Percentiles rank a stretch among this genome's conserved stretches.
Conservation (phyloP, 2,329 filamentous ascomycete species). For the Fusarium sp. region DNA sequence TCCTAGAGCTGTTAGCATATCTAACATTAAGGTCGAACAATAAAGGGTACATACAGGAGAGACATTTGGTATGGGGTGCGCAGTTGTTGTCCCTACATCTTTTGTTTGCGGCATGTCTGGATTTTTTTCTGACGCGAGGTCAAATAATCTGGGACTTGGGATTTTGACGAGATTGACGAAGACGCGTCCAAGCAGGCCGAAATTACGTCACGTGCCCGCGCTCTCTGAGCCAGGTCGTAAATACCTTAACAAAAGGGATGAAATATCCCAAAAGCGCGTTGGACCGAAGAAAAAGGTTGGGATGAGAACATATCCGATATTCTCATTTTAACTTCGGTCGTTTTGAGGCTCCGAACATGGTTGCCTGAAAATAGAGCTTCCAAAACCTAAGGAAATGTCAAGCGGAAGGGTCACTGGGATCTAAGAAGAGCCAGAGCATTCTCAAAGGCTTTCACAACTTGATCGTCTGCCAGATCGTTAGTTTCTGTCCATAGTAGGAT, state of each 20-base stretch:
- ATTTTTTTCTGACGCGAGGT: slow-evolving; percentile 16
- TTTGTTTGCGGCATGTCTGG: slow-evolving; percentile 43
- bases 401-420: slow-evolving; percentile 49
- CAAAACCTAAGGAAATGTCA: background rate
- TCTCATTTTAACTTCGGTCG: background rate
- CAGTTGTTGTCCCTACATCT: slow-evolving; percentile 23
- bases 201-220: slow-evolving; percentile 44
- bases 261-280: background rate
- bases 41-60: slow-evolving; percentile 42
- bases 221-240: slow-evolving; percentile 14
- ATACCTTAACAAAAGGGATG: background rate
- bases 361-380: background rate
- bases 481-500: slow-evolving; percentile 1
- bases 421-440: slow-evolving; percentile 69
- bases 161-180: slow-evolving; percentile 30
- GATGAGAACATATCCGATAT: background rate
- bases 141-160: slow-evolving; percentile 15
- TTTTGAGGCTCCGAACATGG: background rate
- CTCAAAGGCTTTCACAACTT: slow-evolving; percentile 74
- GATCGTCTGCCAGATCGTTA: slow-evolving; percentile 54
- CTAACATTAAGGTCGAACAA: background rate
- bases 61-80: slow-evolving; percentile 44
- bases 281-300: background rate
- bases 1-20: slow-evolving; percentile 59
- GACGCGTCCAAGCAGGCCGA: slow-evolving; percentile 27